A percentile compares a stretch with the other conserved stretches of the same genome.
These are phyloP conservation scores for Annulohypoxylon maeteangense DNA, from an alignment of 495 filamentous ascomycete species.

Conservation along the genomic window DNA sequence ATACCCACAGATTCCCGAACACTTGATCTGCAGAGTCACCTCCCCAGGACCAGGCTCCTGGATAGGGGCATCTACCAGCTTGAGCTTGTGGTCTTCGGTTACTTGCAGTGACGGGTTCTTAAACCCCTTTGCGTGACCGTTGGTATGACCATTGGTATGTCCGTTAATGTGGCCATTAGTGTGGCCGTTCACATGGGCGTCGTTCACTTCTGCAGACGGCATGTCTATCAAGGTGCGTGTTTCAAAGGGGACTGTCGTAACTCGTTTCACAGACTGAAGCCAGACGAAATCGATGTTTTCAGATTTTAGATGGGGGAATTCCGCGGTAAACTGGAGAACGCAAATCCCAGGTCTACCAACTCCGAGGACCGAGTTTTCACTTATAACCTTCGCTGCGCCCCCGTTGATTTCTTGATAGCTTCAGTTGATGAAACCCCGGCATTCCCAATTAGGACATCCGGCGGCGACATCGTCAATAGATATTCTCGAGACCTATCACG, in stretches of 20 bases:
- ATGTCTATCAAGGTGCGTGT: slow-evolving; percentile 19
- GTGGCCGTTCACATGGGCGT: slow-evolving; percentile 15
- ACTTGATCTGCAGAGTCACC: slow-evolving; percentile 63
- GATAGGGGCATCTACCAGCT: slow-evolving; percentile 62
- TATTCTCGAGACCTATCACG: slow-evolving; percentile 13
- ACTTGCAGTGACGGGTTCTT: slow-evolving; percentile 66
- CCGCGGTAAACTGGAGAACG: slow-evolving; percentile 4
- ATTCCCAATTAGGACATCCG: slow-evolving; percentile 36
- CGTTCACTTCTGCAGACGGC: slow-evolving; percentile 18
- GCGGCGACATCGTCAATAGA: slow-evolving; percentile 35
- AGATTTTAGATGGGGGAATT: slow-evolving; percentile 5
- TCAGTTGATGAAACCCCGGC: slow-evolving; percentile 18
- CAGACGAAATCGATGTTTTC: not conserved
- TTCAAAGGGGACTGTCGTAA: slow-evolving; percentile 11
- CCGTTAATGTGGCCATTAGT: slow-evolving; percentile 38
- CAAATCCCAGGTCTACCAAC: not conserved
- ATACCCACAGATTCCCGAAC: slow-evolving; percentile 61
- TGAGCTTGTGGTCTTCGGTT: slow-evolving; percentile 64
- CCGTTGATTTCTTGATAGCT: slow-evolving; percentile 15
- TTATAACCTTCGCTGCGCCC: slow-evolving; percentile 24
- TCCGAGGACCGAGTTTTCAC: slow-evolving; percentile 9
- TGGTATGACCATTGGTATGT: slow-evolving; percentile 28
- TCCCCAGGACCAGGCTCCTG: slow-evolving; percentile 58
- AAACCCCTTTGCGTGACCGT: slow-evolving; percentile 31
- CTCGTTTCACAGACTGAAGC: slow-evolving; percentile 2